Base-by-base conservation (phyloP, 2,329 filamentous ascomycete species). In the Aureobasidium sp. region DNA sequence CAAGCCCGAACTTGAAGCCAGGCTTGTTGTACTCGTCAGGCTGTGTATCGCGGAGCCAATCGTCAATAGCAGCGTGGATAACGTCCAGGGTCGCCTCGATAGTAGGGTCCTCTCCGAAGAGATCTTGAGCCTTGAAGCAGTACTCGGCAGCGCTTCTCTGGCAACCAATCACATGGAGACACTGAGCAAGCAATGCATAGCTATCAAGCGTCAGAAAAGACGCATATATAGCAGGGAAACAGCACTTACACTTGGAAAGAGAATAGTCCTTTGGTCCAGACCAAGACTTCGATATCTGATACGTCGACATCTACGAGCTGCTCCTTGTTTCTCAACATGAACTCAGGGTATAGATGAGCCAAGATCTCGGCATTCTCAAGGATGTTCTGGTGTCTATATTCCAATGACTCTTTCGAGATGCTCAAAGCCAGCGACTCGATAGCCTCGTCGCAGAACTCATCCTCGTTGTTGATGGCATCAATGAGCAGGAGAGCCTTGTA, bases 401-500 rank as follows among this genome's bases (percentile, higher is more conserved):
- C 60, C 31, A 65, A 55, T 8, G 54, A 65, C 47, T 65, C 63
- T 47, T 65, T 65, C 40, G 63, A 65, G 29, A 65, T 59, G 63
- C 63, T 65, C 38, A 59, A 33, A 1, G 63, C 63, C 45, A 72
- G 43, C 15, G 85, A 82, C 60, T 88, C 86, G 9, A 84, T 70
- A 11, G 91, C 90, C 71, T 87, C 81, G 20, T 94, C 89, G 75
- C 96, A 91, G 73, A 94, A 97, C 77, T 98, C 94, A 45, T 88
- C 87, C 68, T 95, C 92, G 64, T 96, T 91, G 69, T 85, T 79
- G 42, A 94, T 87, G 70, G 96, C 93, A 74, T 98, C 95, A 20
- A 92, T 87, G 54, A 99, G 82, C 5, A 97, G 87, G n/a, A 98
- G 85, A 1, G 95, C 94, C 64, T 92, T 91, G 77, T 98, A 98